Conservation (phyloP, 768 basidiomycete genomes). For the Neoboletus magnificus region DNA sequence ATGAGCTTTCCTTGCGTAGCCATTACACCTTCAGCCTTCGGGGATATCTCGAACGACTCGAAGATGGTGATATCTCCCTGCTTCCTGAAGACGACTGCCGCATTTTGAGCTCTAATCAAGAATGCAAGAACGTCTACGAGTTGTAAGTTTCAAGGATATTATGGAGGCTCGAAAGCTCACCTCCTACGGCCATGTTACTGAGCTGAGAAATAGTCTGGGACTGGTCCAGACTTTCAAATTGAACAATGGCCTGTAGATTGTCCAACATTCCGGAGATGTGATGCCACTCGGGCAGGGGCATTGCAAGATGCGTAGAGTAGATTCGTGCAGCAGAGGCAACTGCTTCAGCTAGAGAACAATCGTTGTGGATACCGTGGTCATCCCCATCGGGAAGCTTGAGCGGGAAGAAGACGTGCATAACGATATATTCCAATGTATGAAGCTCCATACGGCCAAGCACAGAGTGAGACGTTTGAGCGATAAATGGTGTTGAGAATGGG, state of each 20-base stretch:
- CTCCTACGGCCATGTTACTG: conserved; percentile 4
- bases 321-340: conserved; percentile 15
- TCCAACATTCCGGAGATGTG: conserved; percentile 31
- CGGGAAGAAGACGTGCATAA: conserved; percentile 45
- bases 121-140: conserved; percentile 36
- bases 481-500: background rate
- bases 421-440: conserved; percentile 26
- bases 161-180: background rate
- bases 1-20: conserved; percentile 40
- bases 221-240: conserved; percentile 10
- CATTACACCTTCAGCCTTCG: conserved; percentile 35
- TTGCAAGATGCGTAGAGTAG: conserved; percentile 15
- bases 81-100: conserved; percentile 41
- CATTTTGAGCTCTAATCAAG: conserved; percentile 30
- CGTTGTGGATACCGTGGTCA: conserved; percentile 27
- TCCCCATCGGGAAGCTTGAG: conserved; percentile 38
- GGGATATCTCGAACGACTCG: conserved; percentile 38
- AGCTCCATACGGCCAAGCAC: background rate
- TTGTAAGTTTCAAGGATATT: background rate
- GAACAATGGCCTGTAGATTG: conserved; percentile 17
- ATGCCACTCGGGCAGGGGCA: conserved; percentile 26
- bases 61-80: conserved; percentile 29
- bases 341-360: conserved; percentile 26
- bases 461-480: conserved; percentile 4
- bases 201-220: conserved; percentile 6